phyloP scores from a whole-genome alignment of 495 filamentous ascomycete species.

The Trichoderma virens region DNA sequence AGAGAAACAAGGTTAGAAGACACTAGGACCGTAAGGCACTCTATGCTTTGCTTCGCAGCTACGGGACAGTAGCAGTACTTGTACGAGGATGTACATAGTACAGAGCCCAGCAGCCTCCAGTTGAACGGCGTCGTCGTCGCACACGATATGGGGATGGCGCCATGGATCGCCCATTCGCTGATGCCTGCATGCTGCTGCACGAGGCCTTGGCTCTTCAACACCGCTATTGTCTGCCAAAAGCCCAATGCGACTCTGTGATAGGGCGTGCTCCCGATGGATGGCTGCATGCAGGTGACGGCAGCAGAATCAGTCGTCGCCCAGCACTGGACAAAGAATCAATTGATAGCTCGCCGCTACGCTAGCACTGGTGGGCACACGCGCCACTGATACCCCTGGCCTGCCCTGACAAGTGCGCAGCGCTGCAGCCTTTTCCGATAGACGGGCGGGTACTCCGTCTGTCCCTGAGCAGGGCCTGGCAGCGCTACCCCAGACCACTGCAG shows the following conservation, averaged over 20 bases:
- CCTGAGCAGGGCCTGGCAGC: constrained; percentile 6
- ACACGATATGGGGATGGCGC: no score
- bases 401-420: neutral
- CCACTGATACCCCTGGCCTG: neutral
- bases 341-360: no score
- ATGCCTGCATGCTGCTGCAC: neutral
- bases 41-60: no score
- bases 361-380: constrained; percentile 1
- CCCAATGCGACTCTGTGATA: neutral
- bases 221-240: neutral
- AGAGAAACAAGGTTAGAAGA: no score
- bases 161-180: no score
- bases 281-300: neutral
- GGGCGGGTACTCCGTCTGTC: constrained; percentile 6
- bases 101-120: no score
- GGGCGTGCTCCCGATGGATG: neutral
- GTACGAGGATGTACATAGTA: no score
- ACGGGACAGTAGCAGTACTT: no score
- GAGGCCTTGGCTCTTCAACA: neutral
- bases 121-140: no score
- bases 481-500: constrained; percentile 7
- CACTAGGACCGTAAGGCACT: no score
- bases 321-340: no score
- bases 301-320: neutral
- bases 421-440: constrained; percentile 7